A percentile compares a stretch with the other conserved stretches of the same genome.
Evolutionary conservation across 2,329 filamentous ascomycete genomes (phyloP).

Genomic region (Venturia pyrina): DNA sequence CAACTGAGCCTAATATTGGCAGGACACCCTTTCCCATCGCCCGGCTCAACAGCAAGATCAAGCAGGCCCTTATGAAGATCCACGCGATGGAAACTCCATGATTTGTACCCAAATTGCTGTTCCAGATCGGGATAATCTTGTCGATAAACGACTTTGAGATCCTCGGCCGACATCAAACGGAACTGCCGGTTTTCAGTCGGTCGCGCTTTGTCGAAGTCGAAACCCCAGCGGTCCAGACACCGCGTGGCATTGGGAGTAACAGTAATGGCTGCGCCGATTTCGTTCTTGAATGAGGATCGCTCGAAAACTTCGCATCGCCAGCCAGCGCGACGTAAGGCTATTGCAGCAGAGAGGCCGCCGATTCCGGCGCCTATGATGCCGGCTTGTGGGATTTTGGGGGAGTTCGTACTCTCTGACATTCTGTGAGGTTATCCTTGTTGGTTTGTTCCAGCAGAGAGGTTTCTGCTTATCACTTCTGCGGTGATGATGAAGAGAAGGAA

Average conservation of each 20-base stretch:
- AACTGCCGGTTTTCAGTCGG: constrained; percentile 6
- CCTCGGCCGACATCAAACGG: neutral
- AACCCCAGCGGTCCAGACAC: constrained; percentile 25
- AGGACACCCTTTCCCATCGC: neutral
- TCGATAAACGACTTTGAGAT: neutral
- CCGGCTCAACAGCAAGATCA: neutral
- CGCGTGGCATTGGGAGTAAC: constrained; percentile 28
- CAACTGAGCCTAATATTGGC: neutral
- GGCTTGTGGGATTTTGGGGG: neutral
- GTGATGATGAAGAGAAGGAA: neutral
- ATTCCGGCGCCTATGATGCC: neutral
- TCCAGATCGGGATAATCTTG: neutral
- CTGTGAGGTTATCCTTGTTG: too few relatives aligned
- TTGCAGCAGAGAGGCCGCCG: constrained; percentile 19
- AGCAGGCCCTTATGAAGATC: neutral
- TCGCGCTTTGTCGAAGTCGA: constrained; percentile 17
- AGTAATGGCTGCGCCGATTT: constrained; percentile 31
- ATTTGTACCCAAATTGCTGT: neutral
- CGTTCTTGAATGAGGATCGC: neutral
- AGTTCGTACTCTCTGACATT: neutral
- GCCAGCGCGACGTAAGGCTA: constrained; percentile 18
- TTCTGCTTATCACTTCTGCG: neutral
- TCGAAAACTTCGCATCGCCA: constrained; percentile 21
- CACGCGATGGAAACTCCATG: neutral
- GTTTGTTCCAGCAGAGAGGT: neutral